A percentile compares a stretch with the other conserved stretches of the same genome.
phyloP scores from a whole-genome alignment of 2,329 filamentous ascomycete genomes.

The Talaromyces rugulosus region DNA sequence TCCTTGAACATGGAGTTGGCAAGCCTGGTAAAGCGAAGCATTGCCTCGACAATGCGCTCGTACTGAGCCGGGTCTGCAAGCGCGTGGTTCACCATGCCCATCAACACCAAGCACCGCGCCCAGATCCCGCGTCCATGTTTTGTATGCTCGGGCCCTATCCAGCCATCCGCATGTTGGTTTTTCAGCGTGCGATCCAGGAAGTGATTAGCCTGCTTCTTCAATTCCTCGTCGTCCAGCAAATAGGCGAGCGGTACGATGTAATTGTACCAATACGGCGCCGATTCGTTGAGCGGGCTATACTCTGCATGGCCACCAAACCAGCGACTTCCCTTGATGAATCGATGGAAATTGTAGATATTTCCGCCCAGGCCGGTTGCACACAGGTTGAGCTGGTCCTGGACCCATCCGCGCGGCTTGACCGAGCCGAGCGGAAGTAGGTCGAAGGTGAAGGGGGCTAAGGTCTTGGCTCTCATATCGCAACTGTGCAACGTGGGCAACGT shows the following conservation, averaged over 20 bases:
- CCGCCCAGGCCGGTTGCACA: slow-evolving; percentile 11
- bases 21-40: slow-evolving; percentile 8
- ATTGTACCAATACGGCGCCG: slow-evolving; percentile 13
- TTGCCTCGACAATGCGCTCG: slow-evolving; percentile 10
- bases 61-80: slow-evolving; percentile 12
- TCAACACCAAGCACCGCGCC: slow-evolving; percentile 12
- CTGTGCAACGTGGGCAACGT: not conserved
- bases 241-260: slow-evolving; percentile 13
- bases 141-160: slow-evolving; percentile 11
- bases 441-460: slow-evolving; percentile 10
- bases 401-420: slow-evolving; percentile 11
- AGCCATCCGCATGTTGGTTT: slow-evolving; percentile 13
- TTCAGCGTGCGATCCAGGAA: slow-evolving; percentile 9
- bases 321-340: slow-evolving; percentile 7
- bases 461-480: slow-evolving; percentile 5
- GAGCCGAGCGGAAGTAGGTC: slow-evolving; percentile 12
- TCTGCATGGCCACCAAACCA: slow-evolving; percentile 10
- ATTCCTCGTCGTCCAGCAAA: slow-evolving; percentile 10
- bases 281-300: slow-evolving; percentile 11
- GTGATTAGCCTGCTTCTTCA: slow-evolving; percentile 11
- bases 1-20: slow-evolving; percentile 12
- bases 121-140: slow-evolving; percentile 9
- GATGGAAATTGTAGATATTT: slow-evolving; percentile 12
- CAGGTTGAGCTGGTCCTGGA: slow-evolving; percentile 11
- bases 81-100: slow-evolving; percentile 12